A percentile compares a stretch with the other conserved stretches of the same genome.
phyloP scores from a whole-genome alignment of 108 stramenopile species.

The Stephanodiscus minutulus region DNA sequence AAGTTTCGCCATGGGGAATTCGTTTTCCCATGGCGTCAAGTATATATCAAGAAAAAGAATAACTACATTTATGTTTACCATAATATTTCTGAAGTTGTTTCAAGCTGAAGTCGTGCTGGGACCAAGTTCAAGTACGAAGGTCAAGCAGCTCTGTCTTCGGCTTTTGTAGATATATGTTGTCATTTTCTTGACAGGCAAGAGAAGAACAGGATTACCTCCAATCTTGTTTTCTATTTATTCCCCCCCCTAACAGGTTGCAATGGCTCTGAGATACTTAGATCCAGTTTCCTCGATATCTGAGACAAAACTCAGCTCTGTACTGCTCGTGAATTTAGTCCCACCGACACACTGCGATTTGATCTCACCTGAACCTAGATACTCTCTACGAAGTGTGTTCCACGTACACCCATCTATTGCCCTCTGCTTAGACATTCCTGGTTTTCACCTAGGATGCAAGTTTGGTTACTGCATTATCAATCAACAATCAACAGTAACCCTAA shows the following conservation, averaged over 20 bases:
- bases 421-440: neutral
- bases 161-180: constrained; percentile 1
- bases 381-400: too few relatives aligned
- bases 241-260: too few relatives aligned
- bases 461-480: neutral
- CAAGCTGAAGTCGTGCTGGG: constrained; percentile 7
- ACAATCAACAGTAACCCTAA: neutral
- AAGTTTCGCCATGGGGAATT: constrained; percentile 18
- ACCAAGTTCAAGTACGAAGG: constrained; percentile 9
- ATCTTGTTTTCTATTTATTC: neutral
- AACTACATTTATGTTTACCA: constrained; percentile 14
- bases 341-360: too few relatives aligned
- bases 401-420: neutral
- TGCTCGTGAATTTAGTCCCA: too few relatives aligned
- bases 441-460: neutral
- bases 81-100: constrained; percentile 1
- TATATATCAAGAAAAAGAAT: constrained; percentile 22
- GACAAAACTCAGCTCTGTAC: too few relatives aligned
- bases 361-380: too few relatives aligned
- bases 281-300: too few relatives aligned
- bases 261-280: too few relatives aligned
- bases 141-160: constrained; percentile 1
- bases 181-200: constrained; percentile 7
- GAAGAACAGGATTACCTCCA: neutral
- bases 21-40: constrained; percentile 10